These are phyloP conservation scores for Pyrenochaeta sp. DNA, from an alignment of 2,329 filamentous ascomycete genomes.

Conservation along the genomic window DNA sequence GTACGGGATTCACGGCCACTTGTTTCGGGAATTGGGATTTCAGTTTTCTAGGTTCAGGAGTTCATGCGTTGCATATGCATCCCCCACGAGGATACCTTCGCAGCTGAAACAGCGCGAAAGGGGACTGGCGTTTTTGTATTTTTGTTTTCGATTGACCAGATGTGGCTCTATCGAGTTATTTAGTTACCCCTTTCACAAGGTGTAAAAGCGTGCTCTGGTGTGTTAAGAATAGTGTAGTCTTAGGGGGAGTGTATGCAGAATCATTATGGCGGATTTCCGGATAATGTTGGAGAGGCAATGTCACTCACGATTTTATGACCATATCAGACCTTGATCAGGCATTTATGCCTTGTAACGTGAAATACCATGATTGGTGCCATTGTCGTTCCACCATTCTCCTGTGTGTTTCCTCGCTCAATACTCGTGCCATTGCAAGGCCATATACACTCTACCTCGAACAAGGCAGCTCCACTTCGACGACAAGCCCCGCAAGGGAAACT, in stretches of 20 bases:
- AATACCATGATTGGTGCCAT: not conserved
- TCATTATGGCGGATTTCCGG: conserved; percentile 16
- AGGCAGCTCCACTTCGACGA: too few species aligned
- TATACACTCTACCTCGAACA: too few species aligned
- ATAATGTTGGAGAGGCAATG: conserved; percentile 26
- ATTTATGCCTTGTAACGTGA: not conserved
- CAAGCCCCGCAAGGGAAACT: too few species aligned
- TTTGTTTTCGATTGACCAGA: conserved; percentile 7
- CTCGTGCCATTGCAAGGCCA: too few species aligned
- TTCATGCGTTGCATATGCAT: conserved; percentile 38
- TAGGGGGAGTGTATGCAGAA: conserved; percentile 1
- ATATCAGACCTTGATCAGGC: not conserved
- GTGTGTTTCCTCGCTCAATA: too few species aligned
- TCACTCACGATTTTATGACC: conserved; percentile 30
- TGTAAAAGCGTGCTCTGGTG: not conserved
- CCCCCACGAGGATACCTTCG: conserved; percentile 39
- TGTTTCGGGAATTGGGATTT: conserved; percentile 14
- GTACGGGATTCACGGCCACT: conserved; percentile 19
- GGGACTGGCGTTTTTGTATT: conserved; percentile 34
- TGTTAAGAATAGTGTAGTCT: not conserved
- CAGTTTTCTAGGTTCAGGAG: conserved; percentile 16
- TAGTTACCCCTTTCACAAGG: not conserved
- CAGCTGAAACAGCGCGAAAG: conserved; percentile 37
- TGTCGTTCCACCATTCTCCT: too few species aligned
- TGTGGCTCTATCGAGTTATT: too few species aligned